Conservation (phyloP, 495 filamentous ascomycete species). For the Xylaria flabelliformis region DNA sequence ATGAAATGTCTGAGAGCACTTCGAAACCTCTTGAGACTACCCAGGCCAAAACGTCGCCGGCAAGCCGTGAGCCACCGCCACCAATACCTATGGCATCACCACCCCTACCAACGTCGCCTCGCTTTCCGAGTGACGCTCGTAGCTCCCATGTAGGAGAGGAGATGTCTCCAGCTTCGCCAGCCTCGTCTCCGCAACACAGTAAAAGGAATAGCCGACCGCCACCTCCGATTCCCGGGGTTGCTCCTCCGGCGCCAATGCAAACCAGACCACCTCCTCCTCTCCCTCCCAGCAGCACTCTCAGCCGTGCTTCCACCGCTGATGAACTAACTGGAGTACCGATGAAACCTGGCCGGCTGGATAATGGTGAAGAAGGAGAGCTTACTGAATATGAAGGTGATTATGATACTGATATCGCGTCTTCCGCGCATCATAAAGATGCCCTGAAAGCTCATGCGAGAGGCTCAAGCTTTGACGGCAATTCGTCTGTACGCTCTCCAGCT, state of each 20-base stretch:
- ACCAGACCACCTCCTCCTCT: slow-evolving; percentile 79
- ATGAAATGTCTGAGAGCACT: slow-evolving; percentile 81
- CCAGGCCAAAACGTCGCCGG: slow-evolving; percentile 45
- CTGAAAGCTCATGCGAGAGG: slow-evolving; percentile 82
- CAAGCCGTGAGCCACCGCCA: slow-evolving; percentile 49
- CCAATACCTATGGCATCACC: slow-evolving; percentile 59
- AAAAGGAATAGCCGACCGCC: slow-evolving; percentile 61
- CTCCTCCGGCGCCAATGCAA: slow-evolving; percentile 61
- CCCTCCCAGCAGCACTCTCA: slow-evolving; percentile 63
- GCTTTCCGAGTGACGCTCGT: slow-evolving; percentile 56
- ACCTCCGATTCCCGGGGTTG: slow-evolving; percentile 56
- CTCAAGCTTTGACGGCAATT: slow-evolving; percentile 67
- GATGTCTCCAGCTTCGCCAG: slow-evolving; percentile 53
- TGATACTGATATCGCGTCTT: slow-evolving; percentile 94
- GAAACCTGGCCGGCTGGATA: slow-evolving; percentile 56
- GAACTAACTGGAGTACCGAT: slow-evolving; percentile 46
- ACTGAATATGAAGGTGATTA: slow-evolving; percentile 98
- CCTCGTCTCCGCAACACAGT: slow-evolving; percentile 44
- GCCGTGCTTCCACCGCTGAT: slow-evolving; percentile 68
- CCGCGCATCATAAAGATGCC: slow-evolving; percentile 88
- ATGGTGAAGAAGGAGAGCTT: slow-evolving; percentile 77
- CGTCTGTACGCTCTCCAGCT: slow-evolving; percentile 55
- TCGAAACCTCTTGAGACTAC: slow-evolving; percentile 46
- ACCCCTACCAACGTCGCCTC: slow-evolving; percentile 60
- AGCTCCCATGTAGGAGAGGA: slow-evolving; percentile 58